Conservation (phyloP, 2,329 filamentous ascomycete genomes). For the Aschersonia sp. region DNA sequence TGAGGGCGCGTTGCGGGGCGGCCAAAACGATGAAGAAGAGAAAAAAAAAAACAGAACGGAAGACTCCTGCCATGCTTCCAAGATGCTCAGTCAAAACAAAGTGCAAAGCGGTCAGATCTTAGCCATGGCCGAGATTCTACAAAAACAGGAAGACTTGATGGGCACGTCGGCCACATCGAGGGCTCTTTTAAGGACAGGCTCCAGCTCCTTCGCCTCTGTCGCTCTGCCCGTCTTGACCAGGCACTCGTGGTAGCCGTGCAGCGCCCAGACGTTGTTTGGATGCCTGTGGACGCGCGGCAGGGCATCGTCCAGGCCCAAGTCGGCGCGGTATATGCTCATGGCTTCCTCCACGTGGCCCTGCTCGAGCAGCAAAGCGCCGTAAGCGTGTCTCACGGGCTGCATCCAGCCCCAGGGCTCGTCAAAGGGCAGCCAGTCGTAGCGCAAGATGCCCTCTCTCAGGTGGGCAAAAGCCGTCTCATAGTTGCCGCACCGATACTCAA, state of each 20-base stretch:
- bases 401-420: conserved; percentile 73
- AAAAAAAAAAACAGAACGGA: background rate
- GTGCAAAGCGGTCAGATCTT: conserved; percentile 6
- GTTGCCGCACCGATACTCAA: conserved; percentile 52
- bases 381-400: conserved; percentile 58
- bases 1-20: too few relatives aligned
- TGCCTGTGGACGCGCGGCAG: conserved; percentile 51
- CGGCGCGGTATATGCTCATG: conserved; percentile 40
- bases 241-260: conserved; percentile 62
- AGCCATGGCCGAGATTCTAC: conserved; percentile 6
- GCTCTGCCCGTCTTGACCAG: conserved; percentile 33
- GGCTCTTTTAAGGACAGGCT: conserved; percentile 32
- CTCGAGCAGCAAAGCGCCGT: conserved; percentile 54
- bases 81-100: background rate
- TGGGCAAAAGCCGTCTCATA: conserved; percentile 42
- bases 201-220: conserved; percentile 19
- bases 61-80: background rate
- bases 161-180: conserved; percentile 45
- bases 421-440: conserved; percentile 51
- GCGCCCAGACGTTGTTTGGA: conserved; percentile 60
- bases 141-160: conserved; percentile 22
- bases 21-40: background rate
- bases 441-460: conserved; percentile 39
- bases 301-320: conserved; percentile 43
- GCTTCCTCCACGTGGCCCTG: conserved; percentile 45